Conservation (phyloP, 805 yeast genomes). For the Pichia ethanolica region DNA sequence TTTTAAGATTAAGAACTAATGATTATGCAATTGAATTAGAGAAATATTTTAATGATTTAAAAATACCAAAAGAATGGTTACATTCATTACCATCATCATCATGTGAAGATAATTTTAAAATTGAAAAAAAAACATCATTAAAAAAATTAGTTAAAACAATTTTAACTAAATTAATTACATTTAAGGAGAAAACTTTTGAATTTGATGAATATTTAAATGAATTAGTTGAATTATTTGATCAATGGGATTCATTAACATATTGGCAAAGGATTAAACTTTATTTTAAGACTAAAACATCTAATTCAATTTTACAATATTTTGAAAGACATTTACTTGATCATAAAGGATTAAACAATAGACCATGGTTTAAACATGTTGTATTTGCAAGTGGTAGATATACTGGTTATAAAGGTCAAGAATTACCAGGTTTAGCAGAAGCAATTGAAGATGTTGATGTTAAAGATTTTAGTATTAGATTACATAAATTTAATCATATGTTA, state of each 20-base stretch:
- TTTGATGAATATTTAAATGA: conserved; percentile 22
- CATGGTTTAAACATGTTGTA: conserved; percentile 55
- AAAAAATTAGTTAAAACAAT: conserved; percentile 23
- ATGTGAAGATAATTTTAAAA: neutral
- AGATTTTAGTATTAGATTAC: conserved; percentile 24
- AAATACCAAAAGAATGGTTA: conserved; percentile 22
- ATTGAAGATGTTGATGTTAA: conserved; percentile 38
- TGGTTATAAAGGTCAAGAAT: conserved; percentile 51
- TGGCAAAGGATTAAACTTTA: conserved; percentile 24
- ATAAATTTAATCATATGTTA: conserved; percentile 9
- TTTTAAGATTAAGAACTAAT: conserved; percentile 33
- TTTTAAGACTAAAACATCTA: conserved; percentile 24
- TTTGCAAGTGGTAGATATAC: conserved; percentile 54
- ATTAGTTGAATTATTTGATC: conserved; percentile 18
- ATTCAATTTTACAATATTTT: conserved; percentile 32
- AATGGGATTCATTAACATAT: conserved; percentile 19
- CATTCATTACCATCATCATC: neutral
- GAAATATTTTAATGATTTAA: conserved; percentile 36
- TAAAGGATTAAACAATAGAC: conserved; percentile 42
- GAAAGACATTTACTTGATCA: conserved; percentile 41
- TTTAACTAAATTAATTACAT: conserved; percentile 18
- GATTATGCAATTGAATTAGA: conserved; percentile 50
- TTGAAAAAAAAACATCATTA: neutral
- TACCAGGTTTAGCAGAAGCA: conserved; percentile 51
- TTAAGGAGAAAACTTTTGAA: conserved; percentile 17